Evolutionary conservation across 2,329 filamentous ascomycete genomes (phyloP), one percentile per base, ranked within the genome.

Genomic region (Fusarium buharicum): DNA sequence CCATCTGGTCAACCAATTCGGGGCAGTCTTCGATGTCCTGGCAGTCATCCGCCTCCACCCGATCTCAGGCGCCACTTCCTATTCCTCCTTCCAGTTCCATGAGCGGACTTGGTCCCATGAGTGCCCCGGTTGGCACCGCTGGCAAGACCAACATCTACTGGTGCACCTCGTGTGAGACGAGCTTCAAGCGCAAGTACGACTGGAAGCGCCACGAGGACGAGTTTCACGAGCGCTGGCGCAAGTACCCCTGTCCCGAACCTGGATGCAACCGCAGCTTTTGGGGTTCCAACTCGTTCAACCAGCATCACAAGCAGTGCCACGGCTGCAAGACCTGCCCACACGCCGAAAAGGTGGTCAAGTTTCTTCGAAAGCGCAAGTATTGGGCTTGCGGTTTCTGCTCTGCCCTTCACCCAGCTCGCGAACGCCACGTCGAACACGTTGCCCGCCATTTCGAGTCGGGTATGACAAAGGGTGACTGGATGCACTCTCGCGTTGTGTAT

Each of bases 371-470:
- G 77, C 82, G 86, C 64, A 86, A 85, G 73, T 86, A 87, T 34
- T 90, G 86, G 84, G 87, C 86, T 2, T 90, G 87, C 63, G 87
- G 87, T 22, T 89, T 90, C 74, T 90, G 87, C 67, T 86, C 84
- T 4, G 83, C 82, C 14, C 79, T 89, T 37, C 81, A 88, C 55
- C 82, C 85, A 14, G 85, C 86, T 12, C 84, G 86, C 63, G 86
- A 89, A 70, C 85, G 87, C 50, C 85, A 89, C 68, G 87, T 89
- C 59, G 86, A 89, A 69, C 87, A 90, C 64, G 86, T 90, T 30
- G 86, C 86, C 17, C 78, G 82, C n/a, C 87, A 90, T 66, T 90
- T 88, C 67, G 87, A 89, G 71, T 78, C 79, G 16, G 84, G 84
- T 46, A 82, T 86, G 74, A 86, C 84, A 60, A 86, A 87, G 68